phyloP scores from a whole-genome alignment of 2,329 filamentous ascomycete genomes.

The Cladosporium sp. region DNA sequence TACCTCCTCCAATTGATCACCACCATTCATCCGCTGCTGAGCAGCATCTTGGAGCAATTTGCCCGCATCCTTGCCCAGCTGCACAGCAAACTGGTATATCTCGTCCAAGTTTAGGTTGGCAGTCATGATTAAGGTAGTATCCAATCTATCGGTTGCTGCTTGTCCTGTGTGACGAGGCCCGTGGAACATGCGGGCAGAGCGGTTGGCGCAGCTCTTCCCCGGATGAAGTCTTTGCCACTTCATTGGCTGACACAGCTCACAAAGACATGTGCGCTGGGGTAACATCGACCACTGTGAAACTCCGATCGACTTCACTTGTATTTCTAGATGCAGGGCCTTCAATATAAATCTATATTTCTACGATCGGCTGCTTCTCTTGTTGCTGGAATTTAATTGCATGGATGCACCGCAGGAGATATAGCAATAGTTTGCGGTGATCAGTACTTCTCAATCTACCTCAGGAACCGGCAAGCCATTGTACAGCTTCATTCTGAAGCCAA shows the following conservation, averaged over 20 bases:
- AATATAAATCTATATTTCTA: too few species aligned
- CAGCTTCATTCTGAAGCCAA: conserved; percentile 67
- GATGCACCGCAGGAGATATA: too few species aligned
- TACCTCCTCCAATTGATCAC: conserved; percentile 38
- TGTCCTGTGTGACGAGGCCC: too few species aligned
- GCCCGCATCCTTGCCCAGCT: conserved; percentile 67
- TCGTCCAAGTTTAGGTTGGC: conserved; percentile 50
- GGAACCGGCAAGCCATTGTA: conserved; percentile 73
- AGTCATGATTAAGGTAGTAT: neutral
- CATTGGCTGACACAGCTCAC: too few species aligned
- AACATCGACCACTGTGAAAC: too few species aligned
- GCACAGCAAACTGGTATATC: conserved; percentile 66
- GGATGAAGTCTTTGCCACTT: neutral
- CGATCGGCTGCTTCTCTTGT: too few species aligned
- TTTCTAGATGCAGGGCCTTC: too few species aligned
- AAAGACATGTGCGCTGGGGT: too few species aligned
- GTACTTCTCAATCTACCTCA: conserved; percentile 51
- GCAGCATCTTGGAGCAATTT: conserved; percentile 62
- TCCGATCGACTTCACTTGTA: too few species aligned
- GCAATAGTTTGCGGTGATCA: too few species aligned
- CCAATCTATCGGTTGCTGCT: neutral
- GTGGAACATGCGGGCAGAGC: neutral
- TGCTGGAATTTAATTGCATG: too few species aligned
- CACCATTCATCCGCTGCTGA: conserved; percentile 49
- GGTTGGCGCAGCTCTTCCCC: neutral